phyloP scores from a whole-genome alignment of 805 yeast genomes.

The Wickerhamiella spandovensis region DNA sequence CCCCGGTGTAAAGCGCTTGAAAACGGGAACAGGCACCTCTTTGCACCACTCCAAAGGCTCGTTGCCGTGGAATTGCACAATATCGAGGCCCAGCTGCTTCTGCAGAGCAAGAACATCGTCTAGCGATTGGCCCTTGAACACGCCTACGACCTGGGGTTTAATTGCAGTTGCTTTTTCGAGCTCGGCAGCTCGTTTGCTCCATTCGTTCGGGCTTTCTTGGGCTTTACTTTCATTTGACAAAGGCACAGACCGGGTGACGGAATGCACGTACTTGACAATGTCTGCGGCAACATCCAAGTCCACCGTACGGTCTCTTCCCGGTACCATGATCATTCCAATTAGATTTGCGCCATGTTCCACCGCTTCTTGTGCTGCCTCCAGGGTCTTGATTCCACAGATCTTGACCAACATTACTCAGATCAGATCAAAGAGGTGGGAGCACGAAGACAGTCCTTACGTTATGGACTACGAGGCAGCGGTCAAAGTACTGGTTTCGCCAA shows the following conservation, averaged over 20 bases:
- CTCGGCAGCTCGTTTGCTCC: background rate
- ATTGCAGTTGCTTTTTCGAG: background rate
- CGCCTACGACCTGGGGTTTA: constrained; percentile 54
- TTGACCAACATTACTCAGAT: constrained; percentile 37
- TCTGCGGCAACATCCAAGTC: constrained; percentile 32
- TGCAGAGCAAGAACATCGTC: constrained; percentile 40
- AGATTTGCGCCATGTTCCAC: constrained; percentile 59
- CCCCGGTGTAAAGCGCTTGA: constrained; percentile 57
- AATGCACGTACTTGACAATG: constrained; percentile 29
- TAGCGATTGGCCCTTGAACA: constrained; percentile 68
- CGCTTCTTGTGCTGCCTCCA: constrained; percentile 60
- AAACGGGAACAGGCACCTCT: constrained; percentile 41
- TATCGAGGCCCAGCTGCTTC: constrained; percentile 42
- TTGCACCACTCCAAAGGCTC: constrained; percentile 38
- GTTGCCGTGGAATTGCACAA: constrained; percentile 81
- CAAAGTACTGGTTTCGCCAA: background rate
- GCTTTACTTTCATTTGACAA: background rate
- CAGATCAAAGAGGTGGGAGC: background rate
- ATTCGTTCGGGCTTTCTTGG: background rate
- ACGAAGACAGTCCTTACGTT: background rate
- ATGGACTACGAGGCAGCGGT: constrained; percentile 3
- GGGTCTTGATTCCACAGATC: constrained; percentile 67
- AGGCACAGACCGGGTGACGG: background rate
- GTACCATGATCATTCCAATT: constrained; percentile 80
- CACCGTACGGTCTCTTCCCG: constrained; percentile 63